phyloP scores from a whole-genome alignment of 2,329 filamentous ascomycete genomes.

The Exophiala aquamarina region DNA sequence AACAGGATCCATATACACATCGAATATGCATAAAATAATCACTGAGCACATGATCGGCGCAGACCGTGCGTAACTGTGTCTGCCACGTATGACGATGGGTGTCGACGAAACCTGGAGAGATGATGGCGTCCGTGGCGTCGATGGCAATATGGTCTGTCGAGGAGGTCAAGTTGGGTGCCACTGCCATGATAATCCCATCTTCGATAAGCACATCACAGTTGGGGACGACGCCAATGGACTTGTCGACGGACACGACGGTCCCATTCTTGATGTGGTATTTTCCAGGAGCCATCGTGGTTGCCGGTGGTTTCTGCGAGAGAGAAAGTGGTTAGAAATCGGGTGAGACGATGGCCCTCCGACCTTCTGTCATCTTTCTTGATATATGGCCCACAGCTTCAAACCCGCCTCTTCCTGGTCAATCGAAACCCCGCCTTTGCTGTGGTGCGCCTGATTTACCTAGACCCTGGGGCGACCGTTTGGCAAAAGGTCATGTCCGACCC shows the following conservation, averaged over 20 bases:
- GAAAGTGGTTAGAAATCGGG: too few relatives aligned
- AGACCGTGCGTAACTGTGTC: slow-evolving; percentile 40
- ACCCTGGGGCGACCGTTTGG: too few relatives aligned
- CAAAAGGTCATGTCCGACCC: too few relatives aligned
- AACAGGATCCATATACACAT: slow-evolving; percentile 10
- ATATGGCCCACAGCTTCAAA: too few relatives aligned
- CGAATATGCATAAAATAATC: slow-evolving; percentile 35
- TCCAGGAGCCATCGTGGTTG: not conserved
- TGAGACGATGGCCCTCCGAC: too few relatives aligned
- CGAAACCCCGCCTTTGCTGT: too few relatives aligned
- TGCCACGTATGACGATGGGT: slow-evolving; percentile 44
- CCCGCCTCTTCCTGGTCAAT: too few relatives aligned
- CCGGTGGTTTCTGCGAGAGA: too few relatives aligned
- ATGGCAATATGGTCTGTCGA: slow-evolving; percentile 31
- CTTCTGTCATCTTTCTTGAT: too few relatives aligned
- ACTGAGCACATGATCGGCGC: slow-evolving; percentile 41
- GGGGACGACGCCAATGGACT: slow-evolving; percentile 8
- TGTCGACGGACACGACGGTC: slow-evolving; percentile 16
- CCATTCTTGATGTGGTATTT: slow-evolving; percentile 15
- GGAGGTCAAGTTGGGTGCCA: slow-evolving; percentile 11
- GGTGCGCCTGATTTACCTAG: too few relatives aligned
- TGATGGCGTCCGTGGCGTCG: slow-evolving; percentile 38
- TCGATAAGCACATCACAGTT: slow-evolving; percentile 15
- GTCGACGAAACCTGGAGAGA: slow-evolving; percentile 33
- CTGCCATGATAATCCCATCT: slow-evolving; percentile 12